These are phyloP conservation scores for Sparassis latifolia DNA, from an alignment of 1,284 basidiomycete genomes.

Conservation along the genomic window DNA sequence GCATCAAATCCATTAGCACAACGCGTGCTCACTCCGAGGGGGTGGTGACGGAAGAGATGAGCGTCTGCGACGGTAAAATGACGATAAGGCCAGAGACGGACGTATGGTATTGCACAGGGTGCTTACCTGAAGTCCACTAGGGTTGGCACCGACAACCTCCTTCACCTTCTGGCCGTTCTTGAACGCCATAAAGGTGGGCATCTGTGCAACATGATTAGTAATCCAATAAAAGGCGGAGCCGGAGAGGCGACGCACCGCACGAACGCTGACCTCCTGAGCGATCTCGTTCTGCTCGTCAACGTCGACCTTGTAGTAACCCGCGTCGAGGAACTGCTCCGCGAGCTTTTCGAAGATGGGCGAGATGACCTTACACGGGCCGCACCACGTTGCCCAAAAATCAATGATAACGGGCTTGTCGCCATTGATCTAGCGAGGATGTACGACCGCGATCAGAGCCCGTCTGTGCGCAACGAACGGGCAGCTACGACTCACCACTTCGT, in stretches of 20 bases:
- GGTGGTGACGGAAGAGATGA: neutral
- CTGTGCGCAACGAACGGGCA: neutral
- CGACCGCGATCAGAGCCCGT: neutral
- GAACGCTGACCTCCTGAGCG: slow-evolving; percentile 63
- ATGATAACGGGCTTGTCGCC: slow-evolving; percentile 55
- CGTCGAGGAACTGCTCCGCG: slow-evolving; percentile 37
- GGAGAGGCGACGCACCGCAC: slow-evolving; percentile 43
- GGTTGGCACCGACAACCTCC: slow-evolving; percentile 58
- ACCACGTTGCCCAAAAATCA: slow-evolving; percentile 78
- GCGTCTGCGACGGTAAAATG: neutral
- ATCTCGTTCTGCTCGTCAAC: slow-evolving; percentile 56
- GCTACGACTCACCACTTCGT: slow-evolving; percentile 35
- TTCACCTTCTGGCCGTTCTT: slow-evolving; percentile 60
- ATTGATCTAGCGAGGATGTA: slow-evolving; percentile 41
- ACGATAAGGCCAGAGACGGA: neutral
- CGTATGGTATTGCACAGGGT: neutral
- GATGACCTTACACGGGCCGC: slow-evolving; percentile 73
- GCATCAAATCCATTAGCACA: too few species aligned
- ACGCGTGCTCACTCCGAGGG: neutral
- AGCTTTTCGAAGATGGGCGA: slow-evolving; percentile 76
- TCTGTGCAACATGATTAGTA: slow-evolving; percentile 25
- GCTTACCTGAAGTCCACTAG: slow-evolving; percentile 27
- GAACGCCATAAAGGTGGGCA: slow-evolving; percentile 78
- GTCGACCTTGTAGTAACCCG: slow-evolving; percentile 82
- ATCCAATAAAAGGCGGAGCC: neutral